These are phyloP conservation scores for Sarocladiaceae sp. DNA, from an alignment of 2,329 filamentous ascomycete species.

Conservation along the genomic window DNA sequence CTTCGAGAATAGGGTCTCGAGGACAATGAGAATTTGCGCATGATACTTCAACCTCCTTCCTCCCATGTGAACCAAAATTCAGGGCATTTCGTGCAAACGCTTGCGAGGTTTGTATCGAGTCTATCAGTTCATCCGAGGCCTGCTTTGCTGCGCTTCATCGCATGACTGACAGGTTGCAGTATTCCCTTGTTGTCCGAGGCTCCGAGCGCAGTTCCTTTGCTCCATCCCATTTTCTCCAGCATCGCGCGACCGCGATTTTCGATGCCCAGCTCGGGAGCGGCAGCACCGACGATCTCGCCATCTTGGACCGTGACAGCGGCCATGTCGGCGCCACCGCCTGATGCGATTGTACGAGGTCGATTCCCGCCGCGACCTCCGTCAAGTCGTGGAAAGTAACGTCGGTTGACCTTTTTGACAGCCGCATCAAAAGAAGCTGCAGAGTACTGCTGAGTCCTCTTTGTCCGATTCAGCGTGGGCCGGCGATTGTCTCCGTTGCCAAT, in stretches of 20 bases:
- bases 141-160: conserved; percentile 80
- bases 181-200: conserved; percentile 81
- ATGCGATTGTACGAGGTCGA: neutral
- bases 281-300: conserved; percentile 81
- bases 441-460: conserved; percentile 56
- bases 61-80: no score
- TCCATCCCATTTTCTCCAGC: conserved; percentile 98
- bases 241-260: conserved; percentile 81
- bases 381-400: conserved; percentile 50
- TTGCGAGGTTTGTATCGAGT: neutral
- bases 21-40: conserved; percentile 54
- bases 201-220: conserved; percentile 76
- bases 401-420: conserved; percentile 38
- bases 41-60: conserved; percentile 32
- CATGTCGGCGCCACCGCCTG: conserved; percentile 10
- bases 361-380: conserved; percentile 22
- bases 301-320: conserved; percentile 60
- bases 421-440: conserved; percentile 48
- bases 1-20: conserved; percentile 57
- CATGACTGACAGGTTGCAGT: conserved; percentile 74
- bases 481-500: conserved; percentile 66
- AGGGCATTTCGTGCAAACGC: no score
- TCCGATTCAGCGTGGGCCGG: conserved; percentile 73
- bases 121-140: conserved; percentile 62
- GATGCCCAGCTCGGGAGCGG: conserved; percentile 73